A percentile compares a stretch with the other conserved stretches of the same genome.
Evolutionary conservation across 495 filamentous ascomycete species (phyloP).

Genomic region (Astrothelium subdiscretum): DNA sequence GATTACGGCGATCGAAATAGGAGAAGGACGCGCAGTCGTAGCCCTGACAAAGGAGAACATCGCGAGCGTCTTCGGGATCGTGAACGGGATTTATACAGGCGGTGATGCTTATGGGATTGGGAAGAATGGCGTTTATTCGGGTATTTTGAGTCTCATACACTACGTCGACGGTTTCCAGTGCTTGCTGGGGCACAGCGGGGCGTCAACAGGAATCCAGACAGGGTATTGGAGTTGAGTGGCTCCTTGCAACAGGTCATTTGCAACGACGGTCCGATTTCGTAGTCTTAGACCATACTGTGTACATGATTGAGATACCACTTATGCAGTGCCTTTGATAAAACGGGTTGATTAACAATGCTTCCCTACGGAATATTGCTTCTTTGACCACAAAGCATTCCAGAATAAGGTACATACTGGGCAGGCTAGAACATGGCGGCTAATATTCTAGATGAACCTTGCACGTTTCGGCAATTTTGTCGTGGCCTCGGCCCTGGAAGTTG

Average conservation of each 20-base stretch:
- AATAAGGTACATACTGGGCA: too few species aligned
- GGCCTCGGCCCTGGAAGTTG: not conserved
- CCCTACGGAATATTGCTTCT: not conserved
- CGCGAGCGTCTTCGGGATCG: slow-evolving; percentile 11
- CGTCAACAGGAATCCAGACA: not conserved
- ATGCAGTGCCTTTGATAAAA: not conserved
- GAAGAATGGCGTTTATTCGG: not conserved
- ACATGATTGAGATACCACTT: not conserved
- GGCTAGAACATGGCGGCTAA: too few species aligned
- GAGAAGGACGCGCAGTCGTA: slow-evolving; percentile 16
- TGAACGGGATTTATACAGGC: slow-evolving; percentile 17
- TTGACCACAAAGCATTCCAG: too few species aligned
- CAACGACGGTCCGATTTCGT: not conserved
- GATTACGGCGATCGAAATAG: slow-evolving; percentile 4
- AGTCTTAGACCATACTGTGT: not conserved
- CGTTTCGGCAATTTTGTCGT: not conserved
- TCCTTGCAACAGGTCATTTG: not conserved
- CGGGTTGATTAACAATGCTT: not conserved
- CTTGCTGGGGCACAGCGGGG: not conserved
- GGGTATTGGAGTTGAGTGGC: not conserved
- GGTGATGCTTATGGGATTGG: not conserved
- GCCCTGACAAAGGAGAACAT: slow-evolving; percentile 8
- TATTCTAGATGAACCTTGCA: too few species aligned
- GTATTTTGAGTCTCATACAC: not conserved
- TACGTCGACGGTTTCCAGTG: too few species aligned